Conservation (phyloP, 768 basidiomycete genomes). For the Mycena alexandri region DNA sequence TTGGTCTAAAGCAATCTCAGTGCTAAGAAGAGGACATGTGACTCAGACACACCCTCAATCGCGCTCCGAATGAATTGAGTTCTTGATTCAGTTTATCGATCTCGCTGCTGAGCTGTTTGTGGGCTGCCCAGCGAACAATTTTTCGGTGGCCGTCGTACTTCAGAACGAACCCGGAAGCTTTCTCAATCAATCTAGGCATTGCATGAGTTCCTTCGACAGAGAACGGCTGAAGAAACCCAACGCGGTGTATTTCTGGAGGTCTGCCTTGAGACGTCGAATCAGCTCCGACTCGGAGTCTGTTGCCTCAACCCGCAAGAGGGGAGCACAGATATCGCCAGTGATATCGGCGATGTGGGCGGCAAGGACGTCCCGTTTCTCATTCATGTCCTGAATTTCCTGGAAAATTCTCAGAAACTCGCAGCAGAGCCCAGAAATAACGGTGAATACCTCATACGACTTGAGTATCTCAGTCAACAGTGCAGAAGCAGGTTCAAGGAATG, state of each 20-base stretch:
- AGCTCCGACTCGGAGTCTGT: background rate
- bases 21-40: background rate
- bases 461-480: too few species aligned
- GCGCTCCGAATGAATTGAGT: constrained; percentile 7
- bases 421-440: too few species aligned
- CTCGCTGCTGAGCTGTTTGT: background rate
- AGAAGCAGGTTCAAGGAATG: too few species aligned
- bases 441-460: too few species aligned
- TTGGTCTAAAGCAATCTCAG: constrained; percentile 1
- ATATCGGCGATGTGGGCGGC: background rate
- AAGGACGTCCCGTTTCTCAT: constrained; percentile 2
- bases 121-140: background rate
- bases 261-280: background rate
- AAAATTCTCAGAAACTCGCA: too few species aligned
- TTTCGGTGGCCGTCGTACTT: background rate
- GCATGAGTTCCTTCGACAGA: background rate
- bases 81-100: constrained; percentile 5
- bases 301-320: constrained; percentile 2
- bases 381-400: too few species aligned
- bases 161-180: background rate
- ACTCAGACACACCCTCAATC: background rate
- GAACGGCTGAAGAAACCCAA: background rate
- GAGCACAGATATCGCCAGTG: background rate
- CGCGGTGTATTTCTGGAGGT: constrained; percentile 2
- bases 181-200: background rate